A percentile compares a stretch with the other conserved stretches of the same genome.
phyloP scores from a whole-genome alignment of 257 asterid genomes.

The Prunella vulgaris region DNA sequence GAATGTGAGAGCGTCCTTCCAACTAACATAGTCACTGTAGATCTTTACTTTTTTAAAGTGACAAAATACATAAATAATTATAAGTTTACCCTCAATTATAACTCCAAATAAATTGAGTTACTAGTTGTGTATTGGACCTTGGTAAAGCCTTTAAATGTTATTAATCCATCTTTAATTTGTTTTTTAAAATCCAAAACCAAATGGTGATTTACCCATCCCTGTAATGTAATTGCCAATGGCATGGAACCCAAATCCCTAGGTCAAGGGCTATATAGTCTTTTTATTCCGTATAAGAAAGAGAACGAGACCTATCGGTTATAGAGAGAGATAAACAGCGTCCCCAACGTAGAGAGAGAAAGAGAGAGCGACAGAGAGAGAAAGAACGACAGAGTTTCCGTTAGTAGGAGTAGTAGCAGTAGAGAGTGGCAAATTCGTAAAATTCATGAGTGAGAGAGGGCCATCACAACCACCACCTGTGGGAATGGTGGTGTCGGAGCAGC shows the following conservation, averaged over 20 bases:
- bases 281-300: background rate
- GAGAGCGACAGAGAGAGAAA: background rate
- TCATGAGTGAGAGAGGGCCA: constrained; percentile 40
- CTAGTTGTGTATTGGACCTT: too few species aligned
- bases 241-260: constrained; percentile 11
- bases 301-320: background rate
- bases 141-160: too few species aligned
- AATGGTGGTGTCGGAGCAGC: constrained; percentile 53
- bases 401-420: constrained; percentile 4
- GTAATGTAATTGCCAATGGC: background rate
- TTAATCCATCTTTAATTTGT: too few species aligned
- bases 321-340: constrained; percentile 4
- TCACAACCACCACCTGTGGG: constrained; percentile 31
- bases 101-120: too few species aligned
- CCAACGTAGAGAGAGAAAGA: constrained; percentile 1
- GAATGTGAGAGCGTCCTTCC: too few species aligned
- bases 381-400: background rate
- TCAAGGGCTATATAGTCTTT: constrained; percentile 17
- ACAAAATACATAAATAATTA: too few species aligned
- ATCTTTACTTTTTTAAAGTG: too few species aligned
- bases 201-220: background rate
- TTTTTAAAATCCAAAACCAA: too few species aligned
- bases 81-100: too few species aligned
- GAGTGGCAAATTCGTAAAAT: constrained; percentile 14
- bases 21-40: too few species aligned